Percentiles rank a stretch among this genome's conserved stretches.
These are phyloP conservation scores for Globisporangium paddicum DNA, from an alignment of 352 stramenopile genomes.

Conservation along the genomic window DNA sequence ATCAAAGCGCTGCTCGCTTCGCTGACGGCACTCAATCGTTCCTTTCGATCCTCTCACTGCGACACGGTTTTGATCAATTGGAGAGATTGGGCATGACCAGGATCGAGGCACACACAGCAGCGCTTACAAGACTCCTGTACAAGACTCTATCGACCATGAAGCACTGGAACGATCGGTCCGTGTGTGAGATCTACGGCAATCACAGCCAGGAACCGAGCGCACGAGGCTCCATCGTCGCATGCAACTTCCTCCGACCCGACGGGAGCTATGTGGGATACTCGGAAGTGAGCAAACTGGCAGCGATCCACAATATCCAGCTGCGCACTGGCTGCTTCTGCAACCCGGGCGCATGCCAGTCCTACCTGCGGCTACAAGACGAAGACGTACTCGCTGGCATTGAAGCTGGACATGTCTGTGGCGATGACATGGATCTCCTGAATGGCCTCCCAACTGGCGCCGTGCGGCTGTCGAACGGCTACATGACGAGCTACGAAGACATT, in stretches of 20 bases:
- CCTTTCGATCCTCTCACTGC: conserved; percentile 53
- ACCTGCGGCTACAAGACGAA: conserved; percentile 44
- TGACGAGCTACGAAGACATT: conserved; percentile 71
- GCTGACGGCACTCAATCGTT: conserved; percentile 69
- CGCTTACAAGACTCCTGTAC: conserved; percentile 37
- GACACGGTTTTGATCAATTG: conserved; percentile 43
- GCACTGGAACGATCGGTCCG: conserved; percentile 44
- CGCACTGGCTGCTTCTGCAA: conserved; percentile 82
- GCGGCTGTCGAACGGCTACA: conserved; percentile 69
- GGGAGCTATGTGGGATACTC: conserved; percentile 63
- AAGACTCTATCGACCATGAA: conserved; percentile 25
- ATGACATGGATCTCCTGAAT: conserved; percentile 65
- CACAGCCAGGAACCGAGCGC: background rate
- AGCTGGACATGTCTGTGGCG: conserved; percentile 63
- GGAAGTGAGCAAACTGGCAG: conserved; percentile 61
- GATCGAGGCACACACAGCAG: conserved; percentile 42
- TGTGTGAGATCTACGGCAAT: conserved; percentile 60
- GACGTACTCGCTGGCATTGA: conserved; percentile 51
- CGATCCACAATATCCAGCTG: conserved; percentile 63
- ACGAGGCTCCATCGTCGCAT: conserved; percentile 49
- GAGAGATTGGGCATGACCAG: conserved; percentile 36
- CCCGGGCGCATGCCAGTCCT: conserved; percentile 66
- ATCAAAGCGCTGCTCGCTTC: conserved; percentile 20
- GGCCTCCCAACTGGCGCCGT: conserved; percentile 61
- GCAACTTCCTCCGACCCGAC: conserved; percentile 56